Conservation (phyloP, 345 rosid species). For the Alliaria petiolata region DNA sequence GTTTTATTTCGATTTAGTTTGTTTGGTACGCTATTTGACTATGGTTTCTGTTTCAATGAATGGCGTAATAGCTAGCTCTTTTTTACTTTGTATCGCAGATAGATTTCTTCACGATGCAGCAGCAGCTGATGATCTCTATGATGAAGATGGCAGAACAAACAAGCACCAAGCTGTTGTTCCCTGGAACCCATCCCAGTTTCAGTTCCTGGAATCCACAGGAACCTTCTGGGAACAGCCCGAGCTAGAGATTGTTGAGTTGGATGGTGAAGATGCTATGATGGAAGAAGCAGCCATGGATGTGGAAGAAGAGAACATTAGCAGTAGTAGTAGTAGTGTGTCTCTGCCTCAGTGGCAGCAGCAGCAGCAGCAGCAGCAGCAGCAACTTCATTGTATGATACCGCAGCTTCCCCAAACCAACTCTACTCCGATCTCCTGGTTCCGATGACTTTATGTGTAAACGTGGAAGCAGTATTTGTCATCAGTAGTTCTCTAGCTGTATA, state of each 20-base stretch:
- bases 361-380: conserved; percentile 37
- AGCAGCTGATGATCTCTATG: background rate
- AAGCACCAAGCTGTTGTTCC: conserved; percentile 53
- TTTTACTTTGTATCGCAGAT: too few relatives aligned
- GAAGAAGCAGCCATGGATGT: conserved; percentile 39
- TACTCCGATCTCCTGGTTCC: conserved; percentile 55
- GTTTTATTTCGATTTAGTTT: background rate
- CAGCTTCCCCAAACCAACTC: conserved; percentile 38
- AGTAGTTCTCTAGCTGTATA: background rate
- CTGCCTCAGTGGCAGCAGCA: conserved; percentile 35
- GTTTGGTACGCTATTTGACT: too few relatives aligned
- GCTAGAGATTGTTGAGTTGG: conserved; percentile 48
- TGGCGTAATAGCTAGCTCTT: too few relatives aligned
- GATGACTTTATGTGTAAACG: background rate
- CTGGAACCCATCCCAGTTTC: conserved; percentile 44
- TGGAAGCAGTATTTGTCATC: background rate
- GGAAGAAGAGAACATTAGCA: conserved; percentile 32
- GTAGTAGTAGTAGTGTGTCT: background rate
- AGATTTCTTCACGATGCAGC: conserved; percentile 25
- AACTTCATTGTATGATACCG: conserved; percentile 57
- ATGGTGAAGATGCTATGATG: conserved; percentile 45
- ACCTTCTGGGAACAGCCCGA: conserved; percentile 4
- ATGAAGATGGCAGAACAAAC: background rate
- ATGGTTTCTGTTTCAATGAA: too few relatives aligned
- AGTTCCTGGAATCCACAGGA: background rate